Conservation (phyloP, 768 basidiomycete species). For the Tremella fuciformis region DNA sequence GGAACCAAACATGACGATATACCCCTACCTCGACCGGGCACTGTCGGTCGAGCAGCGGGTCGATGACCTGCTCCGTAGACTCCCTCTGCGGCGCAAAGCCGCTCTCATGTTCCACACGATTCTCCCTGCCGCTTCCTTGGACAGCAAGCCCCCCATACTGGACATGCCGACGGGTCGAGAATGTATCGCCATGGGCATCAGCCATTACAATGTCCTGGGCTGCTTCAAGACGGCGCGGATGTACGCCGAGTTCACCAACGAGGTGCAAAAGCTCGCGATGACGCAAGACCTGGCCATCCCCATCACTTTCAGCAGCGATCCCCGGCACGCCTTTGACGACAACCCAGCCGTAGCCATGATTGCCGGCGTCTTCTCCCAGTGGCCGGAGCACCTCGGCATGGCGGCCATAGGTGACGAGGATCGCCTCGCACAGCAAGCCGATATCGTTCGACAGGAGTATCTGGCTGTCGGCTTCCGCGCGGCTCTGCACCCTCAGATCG, state of each 20-base stretch:
- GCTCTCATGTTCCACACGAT: slow-evolving; percentile 17
- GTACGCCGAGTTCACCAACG: slow-evolving; percentile 10
- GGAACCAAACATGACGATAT: no score
- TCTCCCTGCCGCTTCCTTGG: slow-evolving; percentile 1
- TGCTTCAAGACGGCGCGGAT: slow-evolving; percentile 4
- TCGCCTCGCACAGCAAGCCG: slow-evolving; percentile 13
- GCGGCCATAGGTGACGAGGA: slow-evolving; percentile 15
- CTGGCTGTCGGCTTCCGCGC: slow-evolving; percentile 15
- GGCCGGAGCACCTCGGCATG: slow-evolving; percentile 21
- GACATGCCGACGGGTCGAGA: slow-evolving; percentile 5
- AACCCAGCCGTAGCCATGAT: slow-evolving; percentile 11
- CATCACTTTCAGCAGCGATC: slow-evolving; percentile 13
- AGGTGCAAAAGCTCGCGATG: slow-evolving; percentile 9
- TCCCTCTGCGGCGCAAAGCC: slow-evolving; percentile 1
- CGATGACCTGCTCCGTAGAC: no score
- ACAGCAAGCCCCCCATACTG: slow-evolving; percentile 4
- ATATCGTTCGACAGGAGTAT: slow-evolving; percentile 19
- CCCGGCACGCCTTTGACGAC: slow-evolving; percentile 14
- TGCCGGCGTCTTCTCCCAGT: slow-evolving; percentile 14
- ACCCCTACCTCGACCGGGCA: no score
- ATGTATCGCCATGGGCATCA: slow-evolving; percentile 5
- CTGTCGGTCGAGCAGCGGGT: no score
- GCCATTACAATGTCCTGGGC: slow-evolving; percentile 13
- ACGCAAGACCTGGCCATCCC: slow-evolving; percentile 4
- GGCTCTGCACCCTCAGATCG: slow-evolving; percentile 19